Base-by-base conservation (phyloP, 176 grass and related monocot genomes). In the Lolium multiflorum region DNA sequence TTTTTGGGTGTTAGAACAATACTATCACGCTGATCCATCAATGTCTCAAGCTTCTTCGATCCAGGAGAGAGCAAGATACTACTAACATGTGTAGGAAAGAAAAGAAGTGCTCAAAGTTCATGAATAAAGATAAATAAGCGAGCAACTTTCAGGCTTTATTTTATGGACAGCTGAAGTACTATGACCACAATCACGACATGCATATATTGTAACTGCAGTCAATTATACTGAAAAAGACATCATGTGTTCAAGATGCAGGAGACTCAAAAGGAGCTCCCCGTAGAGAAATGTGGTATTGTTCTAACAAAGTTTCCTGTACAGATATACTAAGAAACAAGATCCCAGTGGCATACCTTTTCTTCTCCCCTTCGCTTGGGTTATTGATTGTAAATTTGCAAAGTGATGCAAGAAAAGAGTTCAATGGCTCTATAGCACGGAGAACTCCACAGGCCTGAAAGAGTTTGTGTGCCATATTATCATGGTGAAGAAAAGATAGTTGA, bases 321-420 rank as follows among this genome's bases (percentile, higher is more conserved):
- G 31, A 81, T 50, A 70, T 77, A 69, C n/a, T 69, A 41, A 74
- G 14, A 82, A 86, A 84, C 18, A 66, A 41, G 51, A 84, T 24
- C 51, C 13, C 16, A 37, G 75, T 21, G 7, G 60, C 67, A 47
- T 90, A 98, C 96, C 96, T 98, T 92, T 84, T 96, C 88, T 91
- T 98, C 70, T 98, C 96, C 67, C 84, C 91, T 84, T 98, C 93
- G 61, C 80, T 98, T 81, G 96, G 93, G 88, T 89, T 92, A 71
- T 90, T 98, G 79, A 96, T 98, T 84, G 96, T 96, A 89, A 98
- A 98, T 86, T 98, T 98, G 90, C 96, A 98, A 60, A 98, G 88
- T 25, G 96, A 98, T 91, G 96, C 96, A 79, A 98, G 87, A 87
- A 98, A 98, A 81, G 96, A 95, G 88, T 98, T 98, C 64, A 98